Evolutionary conservation across 352 stramenopile species (phyloP).

Genomic region (Phytophthora melonis): DNA sequence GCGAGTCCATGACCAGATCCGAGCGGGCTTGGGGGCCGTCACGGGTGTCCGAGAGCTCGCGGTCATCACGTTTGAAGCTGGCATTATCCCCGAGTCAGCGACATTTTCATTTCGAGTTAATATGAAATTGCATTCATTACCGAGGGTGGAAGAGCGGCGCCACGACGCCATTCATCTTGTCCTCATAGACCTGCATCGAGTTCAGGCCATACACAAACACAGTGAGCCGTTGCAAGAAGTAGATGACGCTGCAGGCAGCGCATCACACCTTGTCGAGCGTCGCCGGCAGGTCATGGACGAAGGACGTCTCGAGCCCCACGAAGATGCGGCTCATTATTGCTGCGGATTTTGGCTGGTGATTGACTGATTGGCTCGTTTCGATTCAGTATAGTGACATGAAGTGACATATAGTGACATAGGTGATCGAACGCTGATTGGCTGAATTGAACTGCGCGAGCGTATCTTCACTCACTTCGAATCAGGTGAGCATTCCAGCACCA

Average conservation of each 20-base stretch:
- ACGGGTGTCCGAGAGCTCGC: constrained; percentile 64
- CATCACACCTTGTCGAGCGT: constrained; percentile 63
- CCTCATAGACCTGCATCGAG: constrained; percentile 61
- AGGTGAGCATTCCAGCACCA: constrained; percentile 3
- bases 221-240: background rate
- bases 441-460: too few species aligned
- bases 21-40: constrained; percentile 72
- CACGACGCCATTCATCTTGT: constrained; percentile 84
- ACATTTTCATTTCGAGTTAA: too few species aligned
- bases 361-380: constrained; percentile 3
- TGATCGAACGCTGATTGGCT: too few species aligned
- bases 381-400: too few species aligned
- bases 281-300: constrained; percentile 70
- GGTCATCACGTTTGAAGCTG: constrained; percentile 80
- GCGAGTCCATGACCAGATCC: constrained; percentile 86
- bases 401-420: background rate
- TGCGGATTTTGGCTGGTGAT: constrained; percentile 9
- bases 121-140: constrained; percentile 25
- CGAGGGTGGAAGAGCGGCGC: constrained; percentile 86
- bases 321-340: constrained; percentile 66
- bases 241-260: background rate
- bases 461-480: background rate
- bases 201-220: background rate
- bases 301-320: constrained; percentile 81
- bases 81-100: background rate